Percentiles rank a stretch among this genome's conserved stretches.
These are phyloP conservation scores for Cryptococcus sp. DNA, from an alignment of 1,284 basidiomycete species.

Conservation along the genomic window DNA sequence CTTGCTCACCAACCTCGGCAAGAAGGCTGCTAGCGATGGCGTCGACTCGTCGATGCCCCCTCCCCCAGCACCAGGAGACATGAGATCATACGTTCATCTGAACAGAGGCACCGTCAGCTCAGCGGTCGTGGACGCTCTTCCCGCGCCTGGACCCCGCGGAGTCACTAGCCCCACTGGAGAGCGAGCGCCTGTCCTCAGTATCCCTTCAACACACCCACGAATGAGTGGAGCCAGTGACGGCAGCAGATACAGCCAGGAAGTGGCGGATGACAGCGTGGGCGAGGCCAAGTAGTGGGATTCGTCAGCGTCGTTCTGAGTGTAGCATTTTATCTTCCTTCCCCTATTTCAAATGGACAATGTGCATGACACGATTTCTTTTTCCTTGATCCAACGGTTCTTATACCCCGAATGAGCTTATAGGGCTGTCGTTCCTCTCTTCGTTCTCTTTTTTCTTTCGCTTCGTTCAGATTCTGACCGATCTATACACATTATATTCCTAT, in stretches of 20 bases:
- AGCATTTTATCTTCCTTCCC: no score
- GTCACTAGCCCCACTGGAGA: constrained; percentile 15
- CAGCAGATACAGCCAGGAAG: constrained; percentile 17
- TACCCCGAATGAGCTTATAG: no score
- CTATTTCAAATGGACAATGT: no score
- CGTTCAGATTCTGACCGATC: no score
- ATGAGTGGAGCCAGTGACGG: constrained; percentile 16
- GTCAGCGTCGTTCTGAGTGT: no score
- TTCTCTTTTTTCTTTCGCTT: no score
- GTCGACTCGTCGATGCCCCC: constrained; percentile 12
- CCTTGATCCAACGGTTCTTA: no score
- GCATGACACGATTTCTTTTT: no score
- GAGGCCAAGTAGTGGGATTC: constrained; percentile 10
- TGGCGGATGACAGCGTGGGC: constrained; percentile 11
- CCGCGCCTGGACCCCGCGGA: constrained; percentile 31
- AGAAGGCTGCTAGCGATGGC: constrained; percentile 27
- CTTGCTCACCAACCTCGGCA: constrained; percentile 21
- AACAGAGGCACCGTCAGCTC: constrained; percentile 40
- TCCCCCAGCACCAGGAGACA: constrained; percentile 29
- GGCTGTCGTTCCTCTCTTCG: no score
- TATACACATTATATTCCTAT: no score
- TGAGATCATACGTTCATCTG: constrained; percentile 42
- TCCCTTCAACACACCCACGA: constrained; percentile 5
- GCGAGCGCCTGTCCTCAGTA: constrained; percentile 4
- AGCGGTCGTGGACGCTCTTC: constrained; percentile 36